Conservation (phyloP, 208 protist species). For the Trypanosoma rangeli region DNA sequence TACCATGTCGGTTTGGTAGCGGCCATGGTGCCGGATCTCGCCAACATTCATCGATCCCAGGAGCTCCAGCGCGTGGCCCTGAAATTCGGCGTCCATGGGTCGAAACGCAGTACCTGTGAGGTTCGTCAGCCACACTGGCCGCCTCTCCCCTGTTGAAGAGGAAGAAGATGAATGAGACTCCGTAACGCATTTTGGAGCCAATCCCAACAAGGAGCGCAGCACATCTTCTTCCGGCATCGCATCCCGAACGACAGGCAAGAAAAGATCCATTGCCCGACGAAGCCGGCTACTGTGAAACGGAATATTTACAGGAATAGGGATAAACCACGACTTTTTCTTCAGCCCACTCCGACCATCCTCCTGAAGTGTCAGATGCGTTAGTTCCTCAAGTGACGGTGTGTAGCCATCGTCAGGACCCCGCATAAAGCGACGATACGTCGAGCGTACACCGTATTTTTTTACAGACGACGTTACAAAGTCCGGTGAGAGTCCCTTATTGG, state of each 20-base stretch:
- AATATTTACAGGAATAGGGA: conserved; percentile 74
- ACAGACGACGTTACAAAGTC: conserved; percentile 75
- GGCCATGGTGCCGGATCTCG: conserved; percentile 74
- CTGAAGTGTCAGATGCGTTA: conserved; percentile 78
- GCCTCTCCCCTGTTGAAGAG: background rate
- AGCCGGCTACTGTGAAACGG: conserved; percentile 85
- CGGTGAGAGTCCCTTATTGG: conserved; percentile 27
- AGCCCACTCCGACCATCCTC: conserved; percentile 85
- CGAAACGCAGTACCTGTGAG: conserved; percentile 72
- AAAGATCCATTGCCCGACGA: conserved; percentile 58
- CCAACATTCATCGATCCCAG: conserved; percentile 72
- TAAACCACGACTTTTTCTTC: conserved; percentile 89
- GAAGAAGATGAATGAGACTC: background rate
- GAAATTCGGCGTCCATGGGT: conserved; percentile 60
- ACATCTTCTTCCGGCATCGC: conserved; percentile 65
- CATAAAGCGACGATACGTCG: conserved; percentile 75
- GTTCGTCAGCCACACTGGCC: conserved; percentile 79
- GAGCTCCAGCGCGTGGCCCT: conserved; percentile 37
- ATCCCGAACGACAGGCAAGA: conserved; percentile 65
- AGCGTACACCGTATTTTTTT: conserved; percentile 59
- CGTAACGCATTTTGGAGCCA: conserved; percentile 14
- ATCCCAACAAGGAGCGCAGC: conserved; percentile 55
- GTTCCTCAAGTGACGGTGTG: conserved; percentile 69
- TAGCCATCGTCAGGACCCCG: conserved; percentile 82
- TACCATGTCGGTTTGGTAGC: conserved; percentile 52